Conservation (phyloP, 192 early-diverging fungal genomes). For the Gaertneriomyces sp. region DNA sequence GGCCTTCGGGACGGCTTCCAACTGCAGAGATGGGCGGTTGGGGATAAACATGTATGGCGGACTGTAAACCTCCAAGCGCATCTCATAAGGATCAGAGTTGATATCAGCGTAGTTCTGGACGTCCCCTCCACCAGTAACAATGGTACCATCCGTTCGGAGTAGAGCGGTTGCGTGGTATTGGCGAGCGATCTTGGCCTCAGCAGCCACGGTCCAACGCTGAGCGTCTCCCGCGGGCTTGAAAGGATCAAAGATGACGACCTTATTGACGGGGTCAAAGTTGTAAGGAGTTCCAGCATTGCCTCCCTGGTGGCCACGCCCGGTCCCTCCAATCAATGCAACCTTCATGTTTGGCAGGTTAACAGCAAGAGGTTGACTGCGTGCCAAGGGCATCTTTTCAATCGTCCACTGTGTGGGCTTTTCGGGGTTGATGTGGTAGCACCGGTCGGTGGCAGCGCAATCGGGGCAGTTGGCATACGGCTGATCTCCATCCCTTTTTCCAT, state of each 20-base stretch:
- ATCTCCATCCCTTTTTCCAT: not conserved
- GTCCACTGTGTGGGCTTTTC: slow-evolving; percentile 18
- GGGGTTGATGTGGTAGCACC: slow-evolving; percentile 26
- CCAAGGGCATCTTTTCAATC: slow-evolving; percentile 14
- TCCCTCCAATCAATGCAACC: not conserved
- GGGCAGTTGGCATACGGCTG: slow-evolving; percentile 11
- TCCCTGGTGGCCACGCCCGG: slow-evolving; percentile 8
- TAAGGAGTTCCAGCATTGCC: slow-evolving; percentile 12
- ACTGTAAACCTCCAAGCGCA: slow-evolving; percentile 8
- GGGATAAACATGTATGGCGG: slow-evolving; percentile 23
- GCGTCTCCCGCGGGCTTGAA: slow-evolving; percentile 6
- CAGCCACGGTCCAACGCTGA: slow-evolving; percentile 10
- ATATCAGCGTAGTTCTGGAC: slow-evolving; percentile 41
- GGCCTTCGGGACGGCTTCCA: slow-evolving; percentile 10
- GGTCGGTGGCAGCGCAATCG: slow-evolving; percentile 1
- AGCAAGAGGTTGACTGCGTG: slow-evolving; percentile 2
- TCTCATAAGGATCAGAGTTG: slow-evolving; percentile 14
- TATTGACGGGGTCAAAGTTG: slow-evolving; percentile 24
- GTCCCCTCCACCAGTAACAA: slow-evolving; percentile 41
- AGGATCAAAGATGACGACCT: slow-evolving; percentile 35
- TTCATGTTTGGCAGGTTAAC: slow-evolving; percentile 13
- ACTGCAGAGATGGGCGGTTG: slow-evolving; percentile 17
- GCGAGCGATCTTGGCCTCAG: slow-evolving; percentile 1
- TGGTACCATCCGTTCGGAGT: slow-evolving; percentile 28
- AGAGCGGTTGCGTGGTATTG: slow-evolving; percentile 31